Evolutionary conservation across 768 basidiomycete genomes (phyloP).

Genomic region (Dioszegia crocea): DNA sequence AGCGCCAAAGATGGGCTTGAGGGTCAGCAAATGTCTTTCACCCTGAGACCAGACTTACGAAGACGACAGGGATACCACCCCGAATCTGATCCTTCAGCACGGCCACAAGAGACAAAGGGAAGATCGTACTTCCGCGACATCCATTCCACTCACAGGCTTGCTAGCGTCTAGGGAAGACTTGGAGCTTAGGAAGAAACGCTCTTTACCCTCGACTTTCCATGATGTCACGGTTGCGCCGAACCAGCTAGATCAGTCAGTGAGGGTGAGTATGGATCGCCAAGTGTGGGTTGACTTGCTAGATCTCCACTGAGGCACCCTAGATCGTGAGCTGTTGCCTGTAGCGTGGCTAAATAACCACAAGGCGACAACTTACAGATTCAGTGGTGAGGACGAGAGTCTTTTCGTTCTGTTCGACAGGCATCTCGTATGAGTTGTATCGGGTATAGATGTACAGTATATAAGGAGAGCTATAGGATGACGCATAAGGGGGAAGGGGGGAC

Average conservation of each 20-base stretch:
- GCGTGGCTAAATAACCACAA: too few relatives aligned
- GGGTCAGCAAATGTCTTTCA: background rate
- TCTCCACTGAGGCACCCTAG: constrained; percentile 36
- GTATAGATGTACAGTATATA: background rate
- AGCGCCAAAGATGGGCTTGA: constrained; percentile 75
- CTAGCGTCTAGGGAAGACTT: constrained; percentile 75
- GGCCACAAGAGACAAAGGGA: background rate
- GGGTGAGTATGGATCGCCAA: constrained; percentile 7
- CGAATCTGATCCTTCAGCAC: constrained; percentile 42
- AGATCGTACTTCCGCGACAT: constrained; percentile 4
- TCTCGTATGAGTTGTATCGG: constrained; percentile 9
- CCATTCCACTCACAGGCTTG: constrained; percentile 60
- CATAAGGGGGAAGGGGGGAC: background rate
- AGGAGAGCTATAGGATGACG: background rate
- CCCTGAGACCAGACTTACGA: constrained; percentile 46
- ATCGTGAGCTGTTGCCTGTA: constrained; percentile 9
- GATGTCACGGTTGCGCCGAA: constrained; percentile 86
- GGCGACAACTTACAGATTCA: constrained; percentile 28
- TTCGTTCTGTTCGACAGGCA: constrained; percentile 37
- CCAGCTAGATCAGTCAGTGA: constrained; percentile 52
- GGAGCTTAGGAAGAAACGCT: constrained; percentile 75
- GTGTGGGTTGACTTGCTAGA: constrained; percentile 30
- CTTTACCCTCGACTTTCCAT: constrained; percentile 63
- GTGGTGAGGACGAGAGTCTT: constrained; percentile 30
- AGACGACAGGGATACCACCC: constrained; percentile 59